Evolutionary conservation across 495 filamentous ascomycete species (phyloP), one percentile per base, ranked within the genome.

Genomic region (Lindgomyces ingoldianus): DNA sequence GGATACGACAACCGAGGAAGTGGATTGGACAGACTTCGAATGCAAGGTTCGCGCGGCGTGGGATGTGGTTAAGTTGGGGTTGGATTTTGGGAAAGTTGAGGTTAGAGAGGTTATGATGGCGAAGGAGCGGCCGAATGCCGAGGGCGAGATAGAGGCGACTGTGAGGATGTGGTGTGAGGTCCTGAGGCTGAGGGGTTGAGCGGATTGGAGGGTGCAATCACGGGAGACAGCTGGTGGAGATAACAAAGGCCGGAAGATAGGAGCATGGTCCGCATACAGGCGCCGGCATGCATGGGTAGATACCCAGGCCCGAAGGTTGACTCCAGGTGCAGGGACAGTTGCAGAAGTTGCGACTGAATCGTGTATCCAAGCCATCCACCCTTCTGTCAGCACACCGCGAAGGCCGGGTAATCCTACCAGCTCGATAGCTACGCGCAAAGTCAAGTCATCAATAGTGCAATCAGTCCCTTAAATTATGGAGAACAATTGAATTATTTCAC

Each of bases 161-260:
- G 53, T 68, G 18, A 50, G 49, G 59, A 63, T 59, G 65, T 68
- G 65, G 65, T 57, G 58, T 30, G 65, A 68, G 36, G 48, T 61
- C 6, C 49, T 68, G 53, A 61, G 25, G 45, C 30, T 62, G 52
- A n/a, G 64, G 26, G 64, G 41, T 22, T 61, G 60, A 65, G 45
- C 0, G 2, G 30, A 11, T n/a, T 25, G 6, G 4, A 8, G 8
- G 36, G 16, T 8, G 25, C 8, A 24, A 3, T 14, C 3, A 30
- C 2, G 6, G 24, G 4, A 24, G 18, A 33, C 29, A 4, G 14
- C 18, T 30, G 3, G 4, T 6, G 29, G 6, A 3, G 36, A 30
- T 2, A n/a, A 4, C 49, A 4, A 42, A 3, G 16, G n/a, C 2
- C 6, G 26, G 16, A 39, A n/a, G 12, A 2, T 49, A 3, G 57